These are phyloP conservation scores for Nicotiana sylvestris DNA, from an alignment of 257 asterid species.

Conservation along the genomic window DNA sequence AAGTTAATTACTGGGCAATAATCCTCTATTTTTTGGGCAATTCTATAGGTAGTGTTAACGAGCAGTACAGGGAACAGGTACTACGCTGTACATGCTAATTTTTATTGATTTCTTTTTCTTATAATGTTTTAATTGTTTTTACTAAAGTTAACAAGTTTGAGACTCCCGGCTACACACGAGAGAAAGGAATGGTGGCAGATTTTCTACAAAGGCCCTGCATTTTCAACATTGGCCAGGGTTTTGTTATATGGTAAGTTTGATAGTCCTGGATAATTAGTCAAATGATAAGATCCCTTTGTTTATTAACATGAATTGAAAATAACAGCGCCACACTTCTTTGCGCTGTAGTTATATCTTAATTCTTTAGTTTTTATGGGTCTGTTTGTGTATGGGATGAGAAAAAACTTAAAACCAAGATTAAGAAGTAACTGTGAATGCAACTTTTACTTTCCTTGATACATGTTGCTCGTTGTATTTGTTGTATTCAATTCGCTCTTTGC, in stretches of 20 bases:
- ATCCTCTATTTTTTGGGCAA: neutral
- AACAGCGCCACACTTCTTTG: neutral
- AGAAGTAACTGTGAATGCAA: neutral
- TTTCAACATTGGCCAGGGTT: constrained; percentile 59
- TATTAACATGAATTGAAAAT: neutral
- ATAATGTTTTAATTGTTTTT: neutral
- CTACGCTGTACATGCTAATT: neutral
- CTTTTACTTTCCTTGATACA: neutral
- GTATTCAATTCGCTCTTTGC: neutral
- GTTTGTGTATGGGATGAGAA: neutral
- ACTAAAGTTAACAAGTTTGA: constrained; percentile 26
- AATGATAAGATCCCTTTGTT: neutral
- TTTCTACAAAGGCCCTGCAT: constrained; percentile 69
- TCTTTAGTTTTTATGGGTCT: neutral
- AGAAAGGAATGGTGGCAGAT: constrained; percentile 51
- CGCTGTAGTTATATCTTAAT: neutral
- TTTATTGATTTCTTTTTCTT: neutral
- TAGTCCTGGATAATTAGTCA: neutral
- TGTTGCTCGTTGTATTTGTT: neutral
- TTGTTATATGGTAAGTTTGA: constrained; percentile 52
- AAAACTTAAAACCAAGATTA: neutral
- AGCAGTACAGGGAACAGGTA: constrained; percentile 57
- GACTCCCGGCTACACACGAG: constrained; percentile 43
- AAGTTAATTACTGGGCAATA: too few species aligned
- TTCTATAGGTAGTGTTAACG: constrained; percentile 53